These are phyloP conservation scores for Solanum pennellii DNA, from an alignment of 257 asterid genomes.

Conservation along the genomic window DNA sequence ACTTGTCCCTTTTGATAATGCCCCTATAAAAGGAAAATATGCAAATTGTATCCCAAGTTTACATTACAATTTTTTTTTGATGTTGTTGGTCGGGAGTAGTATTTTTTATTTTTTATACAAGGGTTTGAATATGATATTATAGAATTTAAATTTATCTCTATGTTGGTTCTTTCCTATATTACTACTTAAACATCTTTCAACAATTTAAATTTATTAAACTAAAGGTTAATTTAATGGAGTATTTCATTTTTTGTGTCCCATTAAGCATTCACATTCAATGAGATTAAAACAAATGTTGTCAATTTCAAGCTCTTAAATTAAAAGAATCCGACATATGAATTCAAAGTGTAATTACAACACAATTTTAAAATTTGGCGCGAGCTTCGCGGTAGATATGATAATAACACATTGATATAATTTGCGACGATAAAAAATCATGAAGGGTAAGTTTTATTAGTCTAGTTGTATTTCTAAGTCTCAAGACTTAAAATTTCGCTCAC, in stretches of 20 bases:
- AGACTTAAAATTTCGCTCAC: background rate
- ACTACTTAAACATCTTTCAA: background rate
- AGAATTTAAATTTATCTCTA: too few relatives aligned
- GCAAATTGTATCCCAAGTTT: background rate
- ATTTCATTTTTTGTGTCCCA: background rate
- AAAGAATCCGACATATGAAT: background rate
- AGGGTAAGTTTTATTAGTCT: background rate
- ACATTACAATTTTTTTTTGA: background rate
- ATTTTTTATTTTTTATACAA: too few relatives aligned
- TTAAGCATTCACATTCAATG: background rate
- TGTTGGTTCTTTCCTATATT: background rate
- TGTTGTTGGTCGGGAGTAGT: too few relatives aligned
- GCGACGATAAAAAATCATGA: background rate
- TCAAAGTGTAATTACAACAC: background rate
- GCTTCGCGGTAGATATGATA: rapidly evolving
- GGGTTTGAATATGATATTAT: too few relatives aligned
- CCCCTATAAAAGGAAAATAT: background rate
- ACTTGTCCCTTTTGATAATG: background rate
- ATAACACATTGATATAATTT: background rate
- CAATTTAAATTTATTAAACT: background rate
- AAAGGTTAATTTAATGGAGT: background rate
- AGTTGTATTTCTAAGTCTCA: background rate
- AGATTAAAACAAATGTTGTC: background rate
- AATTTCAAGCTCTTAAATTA: background rate
- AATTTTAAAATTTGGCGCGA: too few relatives aligned